Base-by-base conservation (phyloP, 1,284 basidiomycete species). In the Ustilago cynodontis region DNA sequence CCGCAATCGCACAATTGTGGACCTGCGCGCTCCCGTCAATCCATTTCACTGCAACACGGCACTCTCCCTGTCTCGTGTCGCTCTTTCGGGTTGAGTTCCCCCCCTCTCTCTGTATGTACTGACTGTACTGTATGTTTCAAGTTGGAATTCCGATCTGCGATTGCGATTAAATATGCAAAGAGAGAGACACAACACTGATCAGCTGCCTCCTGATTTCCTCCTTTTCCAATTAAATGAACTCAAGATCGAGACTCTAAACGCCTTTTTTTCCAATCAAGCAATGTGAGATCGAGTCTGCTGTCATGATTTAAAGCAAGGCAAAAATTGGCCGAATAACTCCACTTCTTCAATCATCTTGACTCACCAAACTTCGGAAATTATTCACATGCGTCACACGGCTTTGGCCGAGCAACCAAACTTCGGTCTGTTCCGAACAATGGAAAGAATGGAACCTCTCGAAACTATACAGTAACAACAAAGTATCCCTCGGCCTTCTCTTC, bases 111-210 rank as follows among this genome's bases (percentile, higher is more conserved):
- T n/a, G n/a, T n/a, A n/a, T n/a, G n/a, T n/a, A n/a, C n/a, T n/a
- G n/a, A n/a, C n/a, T n/a, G n/a, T n/a, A n/a, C n/a, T 45, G 43
- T 45, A 22, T 45, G 43, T 45, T 45, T 45, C 43, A 45, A 45
- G 43, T 45, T 45, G 43, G 43, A 45, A 45, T 45, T 45, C 43
- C 43, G 43, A 45, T 45, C 43, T 45, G 13, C 43, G 43, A 45
- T 45, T 45, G 13, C 43, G 43, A 45, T 45, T 20, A 8, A 20
- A 20, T 45, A 22, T 45, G 8, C 9, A 37, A 37, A 37, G 14
- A 37, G 35, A 37, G 35, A 37, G 9, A 16, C 35, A 37, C 31
- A 37, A 16, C 35, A 37, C 35, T 37, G 8, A 14, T 26, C 47
- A 49, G 13, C 22, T 26, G 22, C n/a, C 16, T 43, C 14, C 47